Base-by-base conservation (phyloP, 179 eudicot species). In the Corrigiola litoralis region DNA sequence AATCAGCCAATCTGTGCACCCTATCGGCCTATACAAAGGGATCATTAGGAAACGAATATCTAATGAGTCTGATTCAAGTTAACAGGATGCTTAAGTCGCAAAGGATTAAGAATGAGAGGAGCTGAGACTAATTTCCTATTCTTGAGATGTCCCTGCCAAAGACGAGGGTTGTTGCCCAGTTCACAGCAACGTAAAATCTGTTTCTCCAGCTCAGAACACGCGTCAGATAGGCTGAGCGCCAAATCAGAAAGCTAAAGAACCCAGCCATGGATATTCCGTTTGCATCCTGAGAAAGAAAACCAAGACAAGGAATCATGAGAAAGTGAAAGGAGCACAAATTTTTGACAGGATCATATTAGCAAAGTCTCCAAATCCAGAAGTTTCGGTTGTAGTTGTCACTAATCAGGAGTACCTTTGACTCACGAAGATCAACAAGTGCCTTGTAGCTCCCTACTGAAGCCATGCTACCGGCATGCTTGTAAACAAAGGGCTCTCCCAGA, bases 381-480 rank as follows among this genome's bases (percentile, higher is more conserved):
- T 23, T 21, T 1, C 18, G 33, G 1, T 34, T 33, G 7, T 11
- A 14, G 0, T 58, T 42, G 2, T 38, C 16, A 14, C 1, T 0
- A 5, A 18, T 25, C 20, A 27, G 24, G 4, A 31, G 33, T 72
- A 87, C 97, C 92, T 87, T 90, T 62, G 85, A 75, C 60, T 84
- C 80, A 17, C 87, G 82, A 10, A 90, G 87, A 66, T 90, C 97
- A 56, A 90, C 97, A 7, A 90, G 77, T 1, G 97, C 97, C 74
- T 88, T 90, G 81, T 87, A 90, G 41, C 92, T 77, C 10, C 97
- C 97, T 2, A 90, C 92, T n/a, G 97, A 79, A 20, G 97, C 95
- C 97, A 88, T 90, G 87, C 95, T 86, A 40, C 97, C 97, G 2
- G 87, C 79, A 75, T 90, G 97, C 61, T 86, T 84, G 79, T 90